Evolutionary conservation across 176 grass and related monocot genomes (phyloP).

Genomic region (Coix lacrymajobi): DNA sequence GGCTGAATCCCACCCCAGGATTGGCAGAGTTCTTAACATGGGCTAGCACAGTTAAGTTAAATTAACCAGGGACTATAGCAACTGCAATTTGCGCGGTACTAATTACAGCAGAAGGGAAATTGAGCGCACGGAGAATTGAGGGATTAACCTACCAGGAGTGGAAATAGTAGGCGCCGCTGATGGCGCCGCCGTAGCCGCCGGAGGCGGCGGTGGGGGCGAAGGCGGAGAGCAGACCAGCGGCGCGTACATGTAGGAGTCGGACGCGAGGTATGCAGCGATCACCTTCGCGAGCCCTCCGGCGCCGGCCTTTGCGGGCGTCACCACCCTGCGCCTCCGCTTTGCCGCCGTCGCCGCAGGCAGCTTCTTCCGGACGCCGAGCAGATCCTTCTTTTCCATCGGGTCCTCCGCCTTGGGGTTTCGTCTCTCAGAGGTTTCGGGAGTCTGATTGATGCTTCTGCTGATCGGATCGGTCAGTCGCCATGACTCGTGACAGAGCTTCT

Average conservation of each 20-base stretch:
- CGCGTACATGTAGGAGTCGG: constrained; percentile 49
- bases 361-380: constrained; percentile 32
- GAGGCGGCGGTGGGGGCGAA: not conserved
- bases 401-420: not conserved
- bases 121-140: not conserved
- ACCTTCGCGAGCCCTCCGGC: constrained; percentile 6
- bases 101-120: not conserved
- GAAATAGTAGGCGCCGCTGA: not conserved
- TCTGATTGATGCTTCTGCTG: not conserved
- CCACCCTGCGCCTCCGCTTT: constrained; percentile 10
- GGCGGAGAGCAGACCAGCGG: constrained; percentile 16
- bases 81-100: not conserved
- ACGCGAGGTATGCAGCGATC: constrained; percentile 34
- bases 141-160: not conserved
- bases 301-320: not conserved
- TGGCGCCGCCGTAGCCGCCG: not conserved
- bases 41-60: not conserved
- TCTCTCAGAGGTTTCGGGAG: not conserved
- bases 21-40: not conserved
- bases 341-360: not conserved
- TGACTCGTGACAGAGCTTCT: not conserved
- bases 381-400: constrained; percentile 39
- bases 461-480: not conserved
- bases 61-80: not conserved
- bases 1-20: not conserved